Evolutionary conservation across 2,329 filamentous ascomycete species (phyloP), one percentile per base, ranked within the genome.

Genomic region (Xylariaceae sp.): DNA sequence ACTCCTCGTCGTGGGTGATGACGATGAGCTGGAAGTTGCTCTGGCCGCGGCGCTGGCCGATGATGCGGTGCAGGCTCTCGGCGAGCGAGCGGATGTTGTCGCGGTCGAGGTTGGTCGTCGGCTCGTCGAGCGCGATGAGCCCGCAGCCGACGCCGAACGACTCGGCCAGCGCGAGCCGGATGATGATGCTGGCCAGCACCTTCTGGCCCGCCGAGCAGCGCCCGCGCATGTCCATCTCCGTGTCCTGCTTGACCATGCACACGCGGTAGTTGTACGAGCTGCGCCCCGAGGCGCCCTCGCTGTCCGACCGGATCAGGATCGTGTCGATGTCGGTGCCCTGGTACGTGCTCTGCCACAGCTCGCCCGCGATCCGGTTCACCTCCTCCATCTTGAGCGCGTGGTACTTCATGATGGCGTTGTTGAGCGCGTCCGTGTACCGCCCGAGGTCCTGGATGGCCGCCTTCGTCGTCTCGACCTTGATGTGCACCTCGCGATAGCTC

Each of bases 151-250:
- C 77, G 45, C 92, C 92, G 56, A 98, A 98, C 49, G 88, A 94
- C 60, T 98, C 92, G 3, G 92, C 92, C 29, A 98, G 75, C 10
- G 93, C 92, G 18, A 98, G 75, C 2, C 92, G 89, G 58, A 98
- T 95, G 61, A 98, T 93, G 64, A 98, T 98, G 59, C 82, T 88
- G 4, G 92, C 92, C 18, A 98, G 76, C 18, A 98, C 90, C 61
- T 94, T 95, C 58, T 98, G 92, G 3, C 92, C 92, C 1, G 92
- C 92, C 46, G 85, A 93, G 69, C 92, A 98, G 35, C 92, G 85
- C 2, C 92, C 93, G 42, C 92, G 86, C 92, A 98, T 98, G 64
- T 98, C 92, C 88, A 98, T 94, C 60, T 98, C 92, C 1, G 84
- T 86, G 52, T 93, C 88, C 56, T 90, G 83, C 65, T 98, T 98